Conservation (phyloP, 352 stramenopile species). For the Phytopythium kandeliae region DNA sequence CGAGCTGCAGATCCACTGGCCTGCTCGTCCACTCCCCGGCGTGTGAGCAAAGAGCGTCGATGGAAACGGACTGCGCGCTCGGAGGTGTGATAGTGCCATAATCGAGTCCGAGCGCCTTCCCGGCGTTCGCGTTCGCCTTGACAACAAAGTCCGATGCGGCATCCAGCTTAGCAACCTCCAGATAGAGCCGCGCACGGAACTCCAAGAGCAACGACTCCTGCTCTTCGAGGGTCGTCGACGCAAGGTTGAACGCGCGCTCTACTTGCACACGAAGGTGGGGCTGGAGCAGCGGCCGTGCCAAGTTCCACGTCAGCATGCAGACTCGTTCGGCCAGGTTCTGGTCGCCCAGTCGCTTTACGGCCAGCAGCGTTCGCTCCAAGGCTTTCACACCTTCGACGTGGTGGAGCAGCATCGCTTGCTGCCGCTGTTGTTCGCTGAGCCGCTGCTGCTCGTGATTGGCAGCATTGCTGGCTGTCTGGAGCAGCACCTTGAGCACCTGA, state of each 20-base stretch:
- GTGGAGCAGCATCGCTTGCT: constrained; percentile 30
- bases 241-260: constrained; percentile 59
- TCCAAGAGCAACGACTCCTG: constrained; percentile 74
- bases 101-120: constrained; percentile 57
- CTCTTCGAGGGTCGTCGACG: constrained; percentile 60
- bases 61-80: constrained; percentile 11
- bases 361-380: constrained; percentile 72
- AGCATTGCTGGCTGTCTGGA: constrained; percentile 22
- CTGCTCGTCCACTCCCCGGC: constrained; percentile 30
- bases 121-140: constrained; percentile 67
- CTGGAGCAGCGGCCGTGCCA: constrained; percentile 75
- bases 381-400: constrained; percentile 71
- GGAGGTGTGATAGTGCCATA: constrained; percentile 26
- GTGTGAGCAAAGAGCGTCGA: constrained; percentile 21
- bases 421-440: constrained; percentile 23
- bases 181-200: constrained; percentile 71
- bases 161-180: constrained; percentile 87
- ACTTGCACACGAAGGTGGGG: constrained; percentile 63
- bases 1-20: constrained; percentile 62
- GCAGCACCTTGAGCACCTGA: constrained; percentile 46
- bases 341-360: constrained; percentile 71
- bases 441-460: constrained; percentile 12
- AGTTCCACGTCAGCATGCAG: constrained; percentile 80
- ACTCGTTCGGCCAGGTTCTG: constrained; percentile 73
- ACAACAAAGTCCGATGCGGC: constrained; percentile 74